Evolutionary conservation across 257 asterid species (phyloP).

Genomic region (Solanum ossicruentum): DNA sequence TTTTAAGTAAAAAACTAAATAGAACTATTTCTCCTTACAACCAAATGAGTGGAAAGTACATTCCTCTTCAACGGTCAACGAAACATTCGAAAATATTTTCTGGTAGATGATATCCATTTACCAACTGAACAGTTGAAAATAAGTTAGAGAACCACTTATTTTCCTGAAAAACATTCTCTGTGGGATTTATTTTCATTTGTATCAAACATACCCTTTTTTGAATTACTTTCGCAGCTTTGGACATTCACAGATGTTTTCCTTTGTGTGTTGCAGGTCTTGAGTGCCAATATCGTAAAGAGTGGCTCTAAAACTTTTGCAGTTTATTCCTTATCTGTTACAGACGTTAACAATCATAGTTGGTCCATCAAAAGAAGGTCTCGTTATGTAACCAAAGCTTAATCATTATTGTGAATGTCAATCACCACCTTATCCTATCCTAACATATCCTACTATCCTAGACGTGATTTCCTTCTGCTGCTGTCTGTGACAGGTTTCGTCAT

Average conservation of each 20-base stretch:
- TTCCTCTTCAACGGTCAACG: not conserved
- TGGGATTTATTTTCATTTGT: not conserved
- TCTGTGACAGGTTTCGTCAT: conserved; percentile 62
- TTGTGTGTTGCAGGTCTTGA: conserved; percentile 53
- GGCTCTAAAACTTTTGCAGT: conserved; percentile 84
- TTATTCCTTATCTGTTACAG: conserved; percentile 77
- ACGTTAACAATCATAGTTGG: conserved; percentile 73
- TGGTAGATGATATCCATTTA: not conserved
- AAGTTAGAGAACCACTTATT: not conserved
- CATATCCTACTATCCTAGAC: not conserved
- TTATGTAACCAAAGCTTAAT: conserved; percentile 1
- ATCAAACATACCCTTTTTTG: not conserved
- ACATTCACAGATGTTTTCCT: not conserved
- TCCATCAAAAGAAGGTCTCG: conserved; percentile 91
- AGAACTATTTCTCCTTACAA: not conserved
- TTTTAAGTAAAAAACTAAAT: not conserved
- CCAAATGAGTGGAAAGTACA: not conserved
- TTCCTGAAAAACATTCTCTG: not conserved
- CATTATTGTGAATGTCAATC: not conserved
- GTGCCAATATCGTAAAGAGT: conserved; percentile 89
- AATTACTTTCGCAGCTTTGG: not conserved
- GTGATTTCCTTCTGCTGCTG: conserved; percentile 3
- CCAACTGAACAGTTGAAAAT: not conserved
- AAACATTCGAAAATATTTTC: not conserved
- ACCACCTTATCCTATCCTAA: not conserved